Conservation (phyloP, 805 yeast species). For the Yamadazyma akitaensis region DNA sequence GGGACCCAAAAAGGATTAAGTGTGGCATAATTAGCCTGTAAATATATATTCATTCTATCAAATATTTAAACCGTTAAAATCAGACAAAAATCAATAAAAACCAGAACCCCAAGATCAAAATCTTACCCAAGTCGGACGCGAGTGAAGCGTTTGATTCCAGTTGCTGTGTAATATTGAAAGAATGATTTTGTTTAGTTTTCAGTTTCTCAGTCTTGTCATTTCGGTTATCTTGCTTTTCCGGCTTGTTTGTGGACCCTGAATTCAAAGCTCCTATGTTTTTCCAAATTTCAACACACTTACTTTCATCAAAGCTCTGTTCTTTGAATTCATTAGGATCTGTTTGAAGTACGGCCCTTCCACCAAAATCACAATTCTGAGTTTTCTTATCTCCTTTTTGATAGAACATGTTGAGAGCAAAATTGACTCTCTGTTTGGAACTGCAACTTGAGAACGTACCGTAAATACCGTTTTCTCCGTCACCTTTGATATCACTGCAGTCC, state of each 20-base stretch:
- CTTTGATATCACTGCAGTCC: conserved; percentile 37
- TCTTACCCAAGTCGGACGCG: neutral
- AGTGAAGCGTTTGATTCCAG: neutral
- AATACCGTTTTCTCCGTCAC: conserved; percentile 33
- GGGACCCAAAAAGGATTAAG: conserved; percentile 67
- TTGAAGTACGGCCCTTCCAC: conserved; percentile 17
- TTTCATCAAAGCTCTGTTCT: conserved; percentile 19
- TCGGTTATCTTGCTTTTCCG: neutral
- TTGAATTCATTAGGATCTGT: conserved; percentile 12
- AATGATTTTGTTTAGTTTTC: neutral
- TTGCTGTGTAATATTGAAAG: neutral
- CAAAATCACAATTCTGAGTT: conserved; percentile 22
- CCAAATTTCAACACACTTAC: conserved; percentile 10
- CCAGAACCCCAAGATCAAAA: neutral
- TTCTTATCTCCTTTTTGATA: conserved; percentile 21
- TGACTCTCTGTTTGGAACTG: conserved; percentile 31
- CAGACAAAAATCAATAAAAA: neutral
- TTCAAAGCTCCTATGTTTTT: conserved; percentile 10
- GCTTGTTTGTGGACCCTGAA: neutral
- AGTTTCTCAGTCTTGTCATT: neutral
- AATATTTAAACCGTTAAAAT: neutral
- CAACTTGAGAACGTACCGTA: conserved; percentile 45
- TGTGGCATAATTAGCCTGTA: neutral
- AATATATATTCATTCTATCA: conserved; percentile 2
- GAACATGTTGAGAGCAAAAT: conserved; percentile 39